A percentile compares a stretch with the other conserved stretches of the same genome.
Conservation (phyloP, 2,329 filamentous ascomycete genomes). For the Epichloe aotearoae region DNA sequence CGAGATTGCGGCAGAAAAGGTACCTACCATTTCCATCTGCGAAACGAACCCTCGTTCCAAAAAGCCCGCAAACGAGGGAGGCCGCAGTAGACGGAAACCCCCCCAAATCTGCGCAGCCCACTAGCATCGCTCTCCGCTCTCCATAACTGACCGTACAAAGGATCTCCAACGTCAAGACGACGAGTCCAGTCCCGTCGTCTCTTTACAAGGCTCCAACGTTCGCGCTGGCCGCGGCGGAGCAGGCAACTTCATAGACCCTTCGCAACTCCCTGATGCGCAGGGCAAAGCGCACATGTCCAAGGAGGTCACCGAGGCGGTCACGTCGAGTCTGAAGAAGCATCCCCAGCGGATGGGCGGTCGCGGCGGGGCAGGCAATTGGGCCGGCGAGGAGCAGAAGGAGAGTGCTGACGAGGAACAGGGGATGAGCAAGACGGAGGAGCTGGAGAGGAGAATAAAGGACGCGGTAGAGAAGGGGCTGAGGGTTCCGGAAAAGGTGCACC, state of each 20-base stretch:
- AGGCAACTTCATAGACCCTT: constrained; percentile 41
- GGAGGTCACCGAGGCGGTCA: constrained; percentile 21
- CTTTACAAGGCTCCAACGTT: constrained; percentile 8
- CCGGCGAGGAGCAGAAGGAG: constrained; percentile 16
- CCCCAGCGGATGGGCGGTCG: constrained; percentile 25
- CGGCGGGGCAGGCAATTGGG: constrained; percentile 47
- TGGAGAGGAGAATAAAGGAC: constrained; percentile 29
- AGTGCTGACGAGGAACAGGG: constrained; percentile 9
- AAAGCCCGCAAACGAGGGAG: neutral
- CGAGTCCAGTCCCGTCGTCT: constrained; percentile 1
- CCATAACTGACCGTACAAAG: constrained; percentile 8
- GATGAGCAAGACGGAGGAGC: constrained; percentile 20
- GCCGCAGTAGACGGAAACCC: neutral
- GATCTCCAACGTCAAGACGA: constrained; percentile 27
- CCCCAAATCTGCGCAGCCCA: neutral
- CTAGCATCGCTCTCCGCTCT: too few species aligned
- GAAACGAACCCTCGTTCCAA: neutral
- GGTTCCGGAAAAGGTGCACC: constrained; percentile 33
- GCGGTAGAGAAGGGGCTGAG: constrained; percentile 35
- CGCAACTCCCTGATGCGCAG: constrained; percentile 18
- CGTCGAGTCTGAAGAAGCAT: constrained; percentile 17
- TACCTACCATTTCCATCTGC: neutral
- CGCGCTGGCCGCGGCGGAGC: constrained; percentile 31
- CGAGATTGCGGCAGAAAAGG: constrained; percentile 18
- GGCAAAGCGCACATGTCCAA: constrained; percentile 22